A percentile compares a stretch with the other conserved stretches of the same genome.
Evolutionary conservation across 768 basidiomycete species (phyloP).

Genomic region (Collybiopsis luxurians): DNA sequence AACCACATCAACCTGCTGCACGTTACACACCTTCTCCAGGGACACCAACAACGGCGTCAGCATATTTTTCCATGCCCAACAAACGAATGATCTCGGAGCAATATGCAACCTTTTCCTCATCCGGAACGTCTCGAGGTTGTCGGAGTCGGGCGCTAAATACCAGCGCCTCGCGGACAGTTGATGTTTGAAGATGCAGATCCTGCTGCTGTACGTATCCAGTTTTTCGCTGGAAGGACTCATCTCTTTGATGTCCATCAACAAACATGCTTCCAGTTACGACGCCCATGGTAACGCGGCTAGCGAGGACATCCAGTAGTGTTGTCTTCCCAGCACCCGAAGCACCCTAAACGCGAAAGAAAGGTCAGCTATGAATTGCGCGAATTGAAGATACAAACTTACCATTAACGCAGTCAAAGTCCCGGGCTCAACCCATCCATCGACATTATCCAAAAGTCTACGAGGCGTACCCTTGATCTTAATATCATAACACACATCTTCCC

Average conservation of each 20-base stretch:
- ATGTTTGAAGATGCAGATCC: constrained; percentile 45
- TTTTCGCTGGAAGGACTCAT: constrained; percentile 39
- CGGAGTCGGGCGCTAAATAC: constrained; percentile 44
- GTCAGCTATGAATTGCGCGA: background rate
- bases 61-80: constrained; percentile 44
- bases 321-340: constrained; percentile 26
- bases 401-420: constrained; percentile 51
- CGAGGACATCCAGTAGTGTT: constrained; percentile 43
- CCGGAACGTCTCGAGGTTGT: constrained; percentile 36
- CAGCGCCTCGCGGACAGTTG: constrained; percentile 49
- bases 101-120: constrained; percentile 42
- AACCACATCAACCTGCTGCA: background rate
- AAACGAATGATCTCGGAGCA: constrained; percentile 45
- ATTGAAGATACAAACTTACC: constrained; percentile 22
- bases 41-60: constrained; percentile 19
- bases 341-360: constrained; percentile 7
- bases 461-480: constrained; percentile 23
- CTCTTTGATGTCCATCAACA: constrained; percentile 32
- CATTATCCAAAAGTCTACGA: constrained; percentile 35
- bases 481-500: constrained; percentile 42
- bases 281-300: constrained; percentile 45
- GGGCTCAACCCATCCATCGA: constrained; percentile 48
- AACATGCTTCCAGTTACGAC: constrained; percentile 45
- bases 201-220: constrained; percentile 47
- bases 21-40: constrained; percentile 15